phyloP scores from a whole-genome alignment of 2,329 filamentous ascomycete genomes.

The Penicillium sp. region DNA sequence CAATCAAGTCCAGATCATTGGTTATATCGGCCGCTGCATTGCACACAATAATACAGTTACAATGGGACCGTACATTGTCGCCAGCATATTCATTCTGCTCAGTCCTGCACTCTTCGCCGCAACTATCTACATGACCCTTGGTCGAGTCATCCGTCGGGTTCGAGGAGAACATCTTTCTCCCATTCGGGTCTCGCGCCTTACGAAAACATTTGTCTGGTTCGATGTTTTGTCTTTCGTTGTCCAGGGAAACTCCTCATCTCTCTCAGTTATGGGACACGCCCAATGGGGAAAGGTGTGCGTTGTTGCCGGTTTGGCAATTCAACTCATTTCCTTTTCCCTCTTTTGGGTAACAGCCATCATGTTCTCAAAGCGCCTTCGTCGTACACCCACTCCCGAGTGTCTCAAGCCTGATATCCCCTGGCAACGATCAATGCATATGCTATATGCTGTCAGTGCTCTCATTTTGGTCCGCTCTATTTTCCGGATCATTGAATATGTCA shows the following conservation, averaged over 20 bases:
- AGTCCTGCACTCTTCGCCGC: constrained; percentile 52
- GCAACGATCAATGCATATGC: constrained; percentile 17
- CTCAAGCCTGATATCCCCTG: constrained; percentile 8
- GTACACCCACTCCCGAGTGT: constrained; percentile 8
- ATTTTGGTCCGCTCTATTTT: constrained; percentile 48
- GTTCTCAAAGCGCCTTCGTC: constrained; percentile 23
- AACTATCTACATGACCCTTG: constrained; percentile 51
- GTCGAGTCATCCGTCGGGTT: constrained; percentile 45
- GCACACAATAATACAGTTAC: constrained; percentile 21
- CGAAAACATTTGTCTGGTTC: constrained; percentile 49
- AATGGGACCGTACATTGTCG: constrained; percentile 40
- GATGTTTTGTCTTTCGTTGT: constrained; percentile 51
- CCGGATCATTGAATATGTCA: constrained; percentile 50
- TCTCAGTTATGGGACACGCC: constrained; percentile 22
- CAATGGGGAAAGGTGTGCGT: constrained; percentile 15
- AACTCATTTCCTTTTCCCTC: constrained; percentile 28
- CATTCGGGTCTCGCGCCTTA: constrained; percentile 46
- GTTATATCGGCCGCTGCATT: constrained; percentile 24
- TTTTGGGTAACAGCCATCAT: constrained; percentile 25
- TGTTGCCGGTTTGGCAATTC: constrained; percentile 26
- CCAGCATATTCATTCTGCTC: constrained; percentile 48
- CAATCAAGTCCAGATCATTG: constrained; percentile 36
- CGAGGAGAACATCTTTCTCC: constrained; percentile 44
- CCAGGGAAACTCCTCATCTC: constrained; percentile 32
- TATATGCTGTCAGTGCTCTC: constrained; percentile 27